Evolutionary conservation across 768 basidiomycete species (phyloP), one percentile per base, ranked within the genome.

Genomic region (Rhizopogon roseolus): DNA sequence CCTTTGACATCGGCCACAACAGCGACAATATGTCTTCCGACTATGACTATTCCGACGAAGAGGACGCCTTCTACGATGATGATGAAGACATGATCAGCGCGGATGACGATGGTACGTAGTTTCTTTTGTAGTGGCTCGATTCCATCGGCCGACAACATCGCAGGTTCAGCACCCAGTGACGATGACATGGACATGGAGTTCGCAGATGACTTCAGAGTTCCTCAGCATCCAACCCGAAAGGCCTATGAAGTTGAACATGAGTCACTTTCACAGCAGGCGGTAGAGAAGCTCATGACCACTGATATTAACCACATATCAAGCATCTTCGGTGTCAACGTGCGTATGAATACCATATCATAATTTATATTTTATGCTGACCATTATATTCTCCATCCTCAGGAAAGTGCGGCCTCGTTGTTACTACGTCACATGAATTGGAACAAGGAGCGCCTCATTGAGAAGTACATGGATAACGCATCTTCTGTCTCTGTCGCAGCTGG

Each of bases 371-470:
- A 41, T 54, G 42, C 39, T 51, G 41, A 37, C 49, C 25, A 10
- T 46, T n/a, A 25, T 50, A 39, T 55, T 41, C 40, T 50, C n/a
- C 19, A 13, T 22, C 49, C 40, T 17, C 66, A 94, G 93, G 61
- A 70, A 2, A 80, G 81, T 61, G 80, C 80, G 2, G 94, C 94
- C 4, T 78, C 84, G 2, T 73, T 94, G 29, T 78, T 99, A 6
- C 74, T 99, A 54, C 84, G 94, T 28, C 74, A 90, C 71, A 82
- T 88, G 76, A 76, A 79, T 52, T 99, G 97, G 97, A 98, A 98
- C 77, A 92, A 91, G 66, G 97, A 99, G 67, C 86, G 87, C 53
- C 80, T 99, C 19, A 92, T 93, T 60, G 96, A 98, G 73, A 89
- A 91, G 68, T 98, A 92, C 72, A 97, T 97, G 93, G 96, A 98